Conservation (phyloP, 306 rosid genomes). For the Castanea sativa region DNA sequence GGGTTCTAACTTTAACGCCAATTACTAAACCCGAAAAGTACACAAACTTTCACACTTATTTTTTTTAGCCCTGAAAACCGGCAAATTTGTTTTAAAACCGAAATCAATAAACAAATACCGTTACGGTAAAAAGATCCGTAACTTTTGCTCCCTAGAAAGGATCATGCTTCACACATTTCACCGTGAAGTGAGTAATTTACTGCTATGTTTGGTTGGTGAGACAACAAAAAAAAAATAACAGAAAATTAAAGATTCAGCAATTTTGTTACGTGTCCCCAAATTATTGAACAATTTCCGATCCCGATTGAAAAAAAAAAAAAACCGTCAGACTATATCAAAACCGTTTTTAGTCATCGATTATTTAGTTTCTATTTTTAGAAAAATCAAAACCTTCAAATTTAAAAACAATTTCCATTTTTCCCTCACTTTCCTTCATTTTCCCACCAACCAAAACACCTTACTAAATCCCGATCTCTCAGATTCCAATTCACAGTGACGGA, state of each 20-base stretch:
- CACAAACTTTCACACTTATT: not conserved
- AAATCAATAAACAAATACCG: not conserved
- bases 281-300: not conserved
- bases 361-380: not conserved
- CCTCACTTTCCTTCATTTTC: not conserved
- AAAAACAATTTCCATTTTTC: not conserved
- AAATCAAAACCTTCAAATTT: not conserved
- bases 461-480: conserved; percentile 15
- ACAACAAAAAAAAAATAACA: not conserved
- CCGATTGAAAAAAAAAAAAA: not conserved
- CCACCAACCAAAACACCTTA: conserved; percentile 13
- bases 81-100: not conserved
- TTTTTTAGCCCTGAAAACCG: not conserved
- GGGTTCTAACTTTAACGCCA: conserved; percentile 11
- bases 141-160: not conserved
- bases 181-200: not conserved
- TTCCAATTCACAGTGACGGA: not conserved
- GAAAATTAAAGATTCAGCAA: not conserved
- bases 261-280: not conserved
- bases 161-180: not conserved
- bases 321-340: too few species aligned
- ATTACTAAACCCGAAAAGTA: not conserved
- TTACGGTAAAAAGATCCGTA: not conserved
- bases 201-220: not conserved
- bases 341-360: not conserved